Percentiles rank a stretch among this genome's conserved stretches.
Evolutionary conservation across 345 rosid genomes (phyloP).

Genomic region (Reutealis trisperma): DNA sequence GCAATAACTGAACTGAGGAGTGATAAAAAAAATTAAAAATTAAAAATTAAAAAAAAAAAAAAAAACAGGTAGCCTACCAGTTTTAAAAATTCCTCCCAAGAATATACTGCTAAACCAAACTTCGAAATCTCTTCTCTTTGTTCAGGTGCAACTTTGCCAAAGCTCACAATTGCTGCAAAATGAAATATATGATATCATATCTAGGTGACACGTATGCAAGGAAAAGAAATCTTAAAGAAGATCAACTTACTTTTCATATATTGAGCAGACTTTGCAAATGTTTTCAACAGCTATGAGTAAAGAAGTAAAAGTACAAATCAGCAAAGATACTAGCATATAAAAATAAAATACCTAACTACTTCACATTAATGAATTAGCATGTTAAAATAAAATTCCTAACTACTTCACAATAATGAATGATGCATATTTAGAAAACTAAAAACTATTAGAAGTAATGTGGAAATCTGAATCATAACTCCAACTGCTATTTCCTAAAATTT

Average conservation of each 20-base stretch:
- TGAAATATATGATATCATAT: constrained; percentile 19
- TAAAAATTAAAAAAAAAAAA: too few species aligned
- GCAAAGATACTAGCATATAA: neutral
- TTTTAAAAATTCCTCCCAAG: constrained; percentile 85
- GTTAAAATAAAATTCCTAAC: too few species aligned
- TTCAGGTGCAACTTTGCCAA: constrained; percentile 68
- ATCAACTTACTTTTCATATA: constrained; percentile 71
- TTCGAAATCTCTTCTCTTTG: constrained; percentile 66
- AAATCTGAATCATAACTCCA: neutral
- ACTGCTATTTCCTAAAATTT: neutral
- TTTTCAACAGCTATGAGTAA: constrained; percentile 71
- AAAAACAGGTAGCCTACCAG: constrained; percentile 42
- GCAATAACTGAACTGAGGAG: neutral
- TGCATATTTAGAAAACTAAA: neutral
- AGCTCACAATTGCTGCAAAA: constrained; percentile 86
- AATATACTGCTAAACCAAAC: constrained; percentile 56
- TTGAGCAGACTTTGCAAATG: constrained; percentile 64
- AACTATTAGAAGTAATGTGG: neutral
- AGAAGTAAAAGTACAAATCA: neutral
- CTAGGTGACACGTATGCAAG: neutral
- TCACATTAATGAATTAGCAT: neutral
- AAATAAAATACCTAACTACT: too few species aligned
- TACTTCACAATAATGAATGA: too few species aligned
- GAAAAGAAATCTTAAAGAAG: constrained; percentile 9
- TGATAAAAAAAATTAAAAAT: neutral